These are phyloP conservation scores for Candida frijolesensis DNA, from an alignment of 1,139 yeast species.

Conservation along the genomic window DNA sequence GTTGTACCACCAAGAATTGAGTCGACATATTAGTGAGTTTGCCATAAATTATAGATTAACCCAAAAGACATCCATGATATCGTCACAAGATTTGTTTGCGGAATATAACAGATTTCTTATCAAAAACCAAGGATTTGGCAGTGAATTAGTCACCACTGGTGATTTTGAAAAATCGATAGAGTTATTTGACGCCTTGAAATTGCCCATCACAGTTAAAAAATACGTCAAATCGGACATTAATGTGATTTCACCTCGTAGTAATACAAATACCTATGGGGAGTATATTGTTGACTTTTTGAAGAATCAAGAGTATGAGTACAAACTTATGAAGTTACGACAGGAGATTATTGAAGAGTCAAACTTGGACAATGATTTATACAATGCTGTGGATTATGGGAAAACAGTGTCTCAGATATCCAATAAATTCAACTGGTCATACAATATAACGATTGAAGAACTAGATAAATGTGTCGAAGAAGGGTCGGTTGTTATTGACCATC, in stretches of 20 bases:
- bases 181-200: constrained; percentile 29
- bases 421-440: constrained; percentile 61
- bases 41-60: constrained; percentile 38
- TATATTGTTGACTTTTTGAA: constrained; percentile 27
- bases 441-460: constrained; percentile 69
- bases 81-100: constrained; percentile 46
- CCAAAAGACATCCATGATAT: constrained; percentile 39
- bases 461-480: constrained; percentile 62
- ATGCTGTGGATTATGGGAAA: constrained; percentile 31
- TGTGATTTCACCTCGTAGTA: constrained; percentile 29
- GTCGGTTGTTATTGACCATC: constrained; percentile 64
- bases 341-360: constrained; percentile 24
- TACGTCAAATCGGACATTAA: constrained; percentile 40
- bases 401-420: constrained; percentile 42
- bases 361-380: constrained; percentile 18
- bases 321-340: constrained; percentile 26
- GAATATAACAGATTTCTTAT: constrained; percentile 43
- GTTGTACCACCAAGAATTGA: constrained; percentile 39
- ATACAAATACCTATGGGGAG: constrained; percentile 24
- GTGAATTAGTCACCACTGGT: constrained; percentile 32
- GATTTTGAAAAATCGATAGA: constrained; percentile 37
- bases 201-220: constrained; percentile 35
- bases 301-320: constrained; percentile 28
- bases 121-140: constrained; percentile 44
- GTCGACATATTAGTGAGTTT: constrained; percentile 55